These are phyloP conservation scores for Hysterium pulicare DNA, from an alignment of 2,329 filamentous ascomycete genomes.

Conservation along the genomic window DNA sequence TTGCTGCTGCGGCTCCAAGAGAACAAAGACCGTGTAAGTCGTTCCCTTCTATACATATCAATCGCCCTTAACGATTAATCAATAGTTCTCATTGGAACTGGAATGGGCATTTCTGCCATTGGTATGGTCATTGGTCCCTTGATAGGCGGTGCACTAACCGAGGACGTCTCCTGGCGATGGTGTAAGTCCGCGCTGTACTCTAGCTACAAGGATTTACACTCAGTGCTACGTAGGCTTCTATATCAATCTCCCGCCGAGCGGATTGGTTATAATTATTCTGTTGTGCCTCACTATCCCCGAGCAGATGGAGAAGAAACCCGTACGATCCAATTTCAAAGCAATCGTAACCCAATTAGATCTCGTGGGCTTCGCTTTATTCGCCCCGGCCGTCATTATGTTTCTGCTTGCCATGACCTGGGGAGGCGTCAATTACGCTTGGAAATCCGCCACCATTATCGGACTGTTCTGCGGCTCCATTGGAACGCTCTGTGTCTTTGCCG, in stretches of 20 bases:
- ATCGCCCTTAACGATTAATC: too few relatives aligned
- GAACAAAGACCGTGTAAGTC: neutral
- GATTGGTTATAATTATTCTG: slow-evolving; percentile 6
- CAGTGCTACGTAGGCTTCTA: slow-evolving; percentile 11
- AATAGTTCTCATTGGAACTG: neutral
- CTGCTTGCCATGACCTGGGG: slow-evolving; percentile 17
- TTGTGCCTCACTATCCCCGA: slow-evolving; percentile 7
- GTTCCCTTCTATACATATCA: too few relatives aligned
- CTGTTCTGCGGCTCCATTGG: slow-evolving; percentile 11
- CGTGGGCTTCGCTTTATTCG: slow-evolving; percentile 12
- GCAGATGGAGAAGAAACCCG: neutral
- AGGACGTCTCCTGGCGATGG: slow-evolving; percentile 8
- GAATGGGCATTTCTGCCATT: slow-evolving; percentile 4
- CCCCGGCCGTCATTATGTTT: slow-evolving; percentile 9
- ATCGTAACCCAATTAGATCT: slow-evolving; percentile 6
- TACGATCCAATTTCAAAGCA: neutral
- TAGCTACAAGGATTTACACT: neutral
- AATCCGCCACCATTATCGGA: slow-evolving; percentile 11
- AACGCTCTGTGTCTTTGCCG: slow-evolving; percentile 9
- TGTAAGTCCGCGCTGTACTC: neutral
- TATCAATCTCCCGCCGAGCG: slow-evolving; percentile 14
- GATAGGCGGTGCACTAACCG: slow-evolving; percentile 7
- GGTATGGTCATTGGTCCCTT: slow-evolving; percentile 8
- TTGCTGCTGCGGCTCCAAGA: neutral
- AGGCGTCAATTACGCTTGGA: slow-evolving; percentile 14